These are phyloP conservation scores for Paecilomyces fulvus DNA, from an alignment of 2,329 filamentous ascomycete species.

Conservation along the genomic window DNA sequence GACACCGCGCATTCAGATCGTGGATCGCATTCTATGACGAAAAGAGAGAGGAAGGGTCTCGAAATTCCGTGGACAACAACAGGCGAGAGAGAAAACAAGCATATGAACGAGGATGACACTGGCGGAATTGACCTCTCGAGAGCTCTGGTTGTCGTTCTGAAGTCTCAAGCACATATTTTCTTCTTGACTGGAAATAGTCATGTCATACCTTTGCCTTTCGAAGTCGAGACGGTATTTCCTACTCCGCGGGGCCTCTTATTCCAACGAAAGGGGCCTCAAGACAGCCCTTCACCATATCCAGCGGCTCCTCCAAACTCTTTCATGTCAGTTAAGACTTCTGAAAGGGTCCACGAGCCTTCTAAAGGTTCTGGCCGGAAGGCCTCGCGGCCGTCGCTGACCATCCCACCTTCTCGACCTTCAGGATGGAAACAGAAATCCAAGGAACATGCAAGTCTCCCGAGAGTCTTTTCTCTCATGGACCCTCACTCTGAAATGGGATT, in stretches of 20 bases:
- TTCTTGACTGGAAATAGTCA: slow-evolving; percentile 82
- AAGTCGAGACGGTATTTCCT: slow-evolving; percentile 79
- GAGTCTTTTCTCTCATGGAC: slow-evolving; percentile 76
- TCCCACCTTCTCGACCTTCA: slow-evolving; percentile 46
- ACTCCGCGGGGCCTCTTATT: slow-evolving; percentile 76
- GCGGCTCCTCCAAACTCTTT: slow-evolving; percentile 74
- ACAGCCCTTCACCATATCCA: slow-evolving; percentile 23
- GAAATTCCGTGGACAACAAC: slow-evolving; percentile 9
- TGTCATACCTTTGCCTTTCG: slow-evolving; percentile 87
- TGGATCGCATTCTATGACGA: not conserved
- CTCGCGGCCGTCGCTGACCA: slow-evolving; percentile 40
- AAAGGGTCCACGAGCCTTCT: slow-evolving; percentile 26
- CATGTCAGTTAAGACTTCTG: slow-evolving; percentile 55
- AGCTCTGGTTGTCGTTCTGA: slow-evolving; percentile 83
- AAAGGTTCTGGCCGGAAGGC: slow-evolving; percentile 22
- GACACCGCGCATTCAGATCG: not conserved
- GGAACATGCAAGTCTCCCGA: slow-evolving; percentile 46
- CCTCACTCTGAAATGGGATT: slow-evolving; percentile 79
- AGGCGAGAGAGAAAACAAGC: slow-evolving; percentile 18
- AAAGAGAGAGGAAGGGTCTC: slow-evolving; percentile 14
- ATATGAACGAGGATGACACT: slow-evolving; percentile 13
- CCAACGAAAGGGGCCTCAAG: slow-evolving; percentile 59
- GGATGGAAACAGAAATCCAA: slow-evolving; percentile 48
- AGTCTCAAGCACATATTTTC: slow-evolving; percentile 87
- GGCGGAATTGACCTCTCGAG: slow-evolving; percentile 31